Conservation (phyloP, 352 stramenopile species). For the Plasmopara muralis region DNA sequence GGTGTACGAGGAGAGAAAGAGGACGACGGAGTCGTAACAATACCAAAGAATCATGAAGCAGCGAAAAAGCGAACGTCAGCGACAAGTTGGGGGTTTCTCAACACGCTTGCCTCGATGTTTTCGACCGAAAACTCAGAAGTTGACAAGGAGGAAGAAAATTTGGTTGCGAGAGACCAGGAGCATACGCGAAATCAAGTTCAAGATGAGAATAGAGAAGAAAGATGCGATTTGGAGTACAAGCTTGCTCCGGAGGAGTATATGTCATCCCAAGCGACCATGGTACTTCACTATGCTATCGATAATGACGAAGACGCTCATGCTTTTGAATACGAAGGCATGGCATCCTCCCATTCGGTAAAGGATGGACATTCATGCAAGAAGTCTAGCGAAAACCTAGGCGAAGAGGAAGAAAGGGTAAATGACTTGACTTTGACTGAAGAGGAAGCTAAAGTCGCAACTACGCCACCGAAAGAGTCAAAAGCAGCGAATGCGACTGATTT, state of each 20-base stretch:
- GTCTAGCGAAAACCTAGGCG: no score
- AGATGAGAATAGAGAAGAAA: no score
- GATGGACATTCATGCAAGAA: no score
- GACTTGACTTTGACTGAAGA: no score
- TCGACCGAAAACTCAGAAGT: neutral
- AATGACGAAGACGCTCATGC: constrained; percentile 24
- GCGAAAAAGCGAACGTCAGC: neutral
- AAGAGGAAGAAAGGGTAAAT: no score
- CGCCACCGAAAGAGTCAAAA: no score
- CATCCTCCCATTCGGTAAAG: no score
- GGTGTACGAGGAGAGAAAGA: neutral
- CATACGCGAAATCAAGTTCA: no score
- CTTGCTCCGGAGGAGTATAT: constrained; percentile 11
- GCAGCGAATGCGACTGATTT: no score
- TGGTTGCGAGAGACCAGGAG: no score
- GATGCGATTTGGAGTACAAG: constrained; percentile 2
- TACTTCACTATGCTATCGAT: constrained; percentile 19
- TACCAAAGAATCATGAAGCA: neutral
- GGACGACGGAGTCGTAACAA: neutral
- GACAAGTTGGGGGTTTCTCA: neutral
- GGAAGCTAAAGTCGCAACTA: no score
- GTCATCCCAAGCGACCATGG: constrained; percentile 27
- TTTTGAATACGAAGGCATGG: constrained; percentile 26
- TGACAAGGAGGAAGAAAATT: neutral
- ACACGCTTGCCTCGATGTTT: neutral